These are phyloP conservation scores for Hanseniaspora lindneri DNA, from an alignment of 805 yeast species.

Conservation along the genomic window DNA sequence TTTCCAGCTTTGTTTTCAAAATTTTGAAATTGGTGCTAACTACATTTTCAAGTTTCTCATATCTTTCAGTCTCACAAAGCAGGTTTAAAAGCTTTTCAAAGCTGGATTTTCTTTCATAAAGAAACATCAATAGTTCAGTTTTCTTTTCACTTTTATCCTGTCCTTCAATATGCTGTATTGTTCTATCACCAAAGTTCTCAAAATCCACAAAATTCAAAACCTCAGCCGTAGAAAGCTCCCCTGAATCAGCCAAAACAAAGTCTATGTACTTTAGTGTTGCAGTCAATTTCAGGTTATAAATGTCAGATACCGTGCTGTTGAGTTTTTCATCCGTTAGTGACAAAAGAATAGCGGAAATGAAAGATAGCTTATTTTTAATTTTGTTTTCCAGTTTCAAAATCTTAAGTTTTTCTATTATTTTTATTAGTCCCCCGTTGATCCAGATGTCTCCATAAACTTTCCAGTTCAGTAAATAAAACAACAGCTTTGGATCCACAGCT, in stretches of 20 bases:
- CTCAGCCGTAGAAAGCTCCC: no score
- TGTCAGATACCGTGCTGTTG: slow-evolving; percentile 16
- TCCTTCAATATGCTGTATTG: neutral
- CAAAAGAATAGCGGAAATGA: slow-evolving; percentile 15
- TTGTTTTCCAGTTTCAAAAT: slow-evolving; percentile 24
- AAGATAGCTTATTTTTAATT: slow-evolving; percentile 16
- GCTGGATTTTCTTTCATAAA: neutral
- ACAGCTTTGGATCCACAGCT: slow-evolving; percentile 23
- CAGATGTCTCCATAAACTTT: slow-evolving; percentile 25
- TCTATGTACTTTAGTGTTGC: slow-evolving; percentile 23
- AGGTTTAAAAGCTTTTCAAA: neutral
- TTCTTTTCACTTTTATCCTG: neutral
- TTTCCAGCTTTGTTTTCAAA: neutral
- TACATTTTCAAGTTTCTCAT: no score
- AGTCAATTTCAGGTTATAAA: slow-evolving; percentile 20
- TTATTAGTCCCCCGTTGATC: slow-evolving; percentile 24
- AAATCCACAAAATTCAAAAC: slow-evolving; percentile 1
- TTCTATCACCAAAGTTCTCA: slow-evolving; percentile 1
- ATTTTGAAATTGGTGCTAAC: no score
- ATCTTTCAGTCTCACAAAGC: no score
- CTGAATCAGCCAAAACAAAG: no score
- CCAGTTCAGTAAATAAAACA: slow-evolving; percentile 23
- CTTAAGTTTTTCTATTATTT: slow-evolving; percentile 21
- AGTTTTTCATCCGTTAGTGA: slow-evolving; percentile 5
- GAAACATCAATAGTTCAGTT: neutral